phyloP scores from a whole-genome alignment of 1,284 basidiomycete genomes.

The Cutaneotrichosporon sp. region DNA sequence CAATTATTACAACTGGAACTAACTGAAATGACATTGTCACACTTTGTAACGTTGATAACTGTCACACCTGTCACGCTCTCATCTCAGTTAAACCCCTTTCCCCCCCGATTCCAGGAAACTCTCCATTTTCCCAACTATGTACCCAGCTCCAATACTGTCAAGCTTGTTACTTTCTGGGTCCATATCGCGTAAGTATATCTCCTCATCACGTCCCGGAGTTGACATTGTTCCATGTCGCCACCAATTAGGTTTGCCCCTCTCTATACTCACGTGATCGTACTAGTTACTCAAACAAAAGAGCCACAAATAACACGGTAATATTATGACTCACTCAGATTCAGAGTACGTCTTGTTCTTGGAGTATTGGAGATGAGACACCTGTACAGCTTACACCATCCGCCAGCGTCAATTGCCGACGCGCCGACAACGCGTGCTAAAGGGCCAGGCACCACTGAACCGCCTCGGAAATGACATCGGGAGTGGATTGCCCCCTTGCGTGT shows the following conservation, averaged over 20 bases:
- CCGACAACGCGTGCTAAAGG: not conserved
- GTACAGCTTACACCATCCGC: no score
- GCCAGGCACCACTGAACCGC: slow-evolving; percentile 8
- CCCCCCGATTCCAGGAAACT: not conserved
- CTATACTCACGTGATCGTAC: not conserved
- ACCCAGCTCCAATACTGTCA: not conserved
- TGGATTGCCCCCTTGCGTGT: slow-evolving; percentile 2
- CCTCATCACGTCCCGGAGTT: not conserved
- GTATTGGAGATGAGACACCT: no score
- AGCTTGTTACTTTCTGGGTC: slow-evolving; percentile 2
- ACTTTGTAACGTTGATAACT: not conserved
- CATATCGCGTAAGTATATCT: not conserved
- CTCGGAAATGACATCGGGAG: slow-evolving; percentile 5
- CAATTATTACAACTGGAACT: no score
- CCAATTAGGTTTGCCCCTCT: not conserved
- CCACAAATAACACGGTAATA: not conserved
- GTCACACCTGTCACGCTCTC: not conserved
- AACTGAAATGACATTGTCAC: not conserved
- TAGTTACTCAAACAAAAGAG: not conserved
- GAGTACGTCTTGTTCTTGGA: no score
- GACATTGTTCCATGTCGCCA: not conserved
- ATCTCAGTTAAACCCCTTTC: not conserved
- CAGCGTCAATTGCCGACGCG: not conserved
- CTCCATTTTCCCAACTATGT: not conserved
- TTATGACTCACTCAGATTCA: no score